Evolutionary conservation across 345 rosid species (phyloP), one percentile per base, ranked within the genome.

Genomic region (Adansonia digitata): DNA sequence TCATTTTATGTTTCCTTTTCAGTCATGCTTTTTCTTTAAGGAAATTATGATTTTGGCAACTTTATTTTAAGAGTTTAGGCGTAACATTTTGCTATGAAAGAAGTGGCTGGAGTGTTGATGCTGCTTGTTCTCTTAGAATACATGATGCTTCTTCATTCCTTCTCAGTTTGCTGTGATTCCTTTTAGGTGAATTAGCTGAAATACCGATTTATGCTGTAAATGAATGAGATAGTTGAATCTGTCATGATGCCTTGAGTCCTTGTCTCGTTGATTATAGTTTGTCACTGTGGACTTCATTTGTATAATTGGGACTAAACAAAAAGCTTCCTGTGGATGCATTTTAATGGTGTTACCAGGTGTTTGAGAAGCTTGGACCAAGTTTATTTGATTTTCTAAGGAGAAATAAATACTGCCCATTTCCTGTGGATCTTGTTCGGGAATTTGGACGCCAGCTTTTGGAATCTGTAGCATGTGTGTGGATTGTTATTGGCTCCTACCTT

Each of bases 351-450:
- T 79, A 80, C 81, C 94, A 92, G 97, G 97, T 92, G 61, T 92
- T 90, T 83, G 97, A 92, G 94, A 92, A 85, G 91, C 97, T 92
- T 91, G 97, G 97, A 79, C 91, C 97, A 86, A 91, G 97, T 82
- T 87, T 92, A 84, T 92, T 83, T 89, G 97, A 92, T 91, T 87
- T 86, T 87, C 94, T 92, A 79, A 90, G 87, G 89, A 92, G 88
- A 90, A 90, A 92, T 88, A 92, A 87, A 87, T 90, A 90, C 90
- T 84, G 85, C 83, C 87, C 92, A 78, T 90, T 92, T 88, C 97
- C 97, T 78, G 88, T 90, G 87, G 92, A 87, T 82, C 97, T 88
- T 84, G 97, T 90, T 83, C 94, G 91, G 60, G 94, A 92, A 87
- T 88, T 92, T 86, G 94, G 93, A 78, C 84, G 87, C 81, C 94